A percentile compares a stretch with the other conserved stretches of the same genome.
These are phyloP conservation scores for Bertia moriformis DNA, from an alignment of 2,329 filamentous ascomycete species.

Conservation along the genomic window DNA sequence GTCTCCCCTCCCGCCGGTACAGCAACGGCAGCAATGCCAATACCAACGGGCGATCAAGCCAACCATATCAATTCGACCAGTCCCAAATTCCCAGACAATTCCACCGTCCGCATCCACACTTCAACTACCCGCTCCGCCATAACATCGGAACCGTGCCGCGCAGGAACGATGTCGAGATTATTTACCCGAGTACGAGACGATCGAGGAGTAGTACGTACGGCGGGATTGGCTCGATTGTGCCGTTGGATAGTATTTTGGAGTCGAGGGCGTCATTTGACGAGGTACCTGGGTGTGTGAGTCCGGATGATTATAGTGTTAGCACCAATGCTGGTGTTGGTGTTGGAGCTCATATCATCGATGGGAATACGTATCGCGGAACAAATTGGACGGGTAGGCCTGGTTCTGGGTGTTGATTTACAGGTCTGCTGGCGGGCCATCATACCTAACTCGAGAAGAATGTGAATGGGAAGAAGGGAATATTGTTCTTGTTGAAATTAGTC, in stretches of 20 bases:
- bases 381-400: background rate
- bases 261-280: constrained; percentile 2
- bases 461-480: too few species aligned
- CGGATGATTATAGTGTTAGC: background rate
- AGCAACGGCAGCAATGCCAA: background rate
- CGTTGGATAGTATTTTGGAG: constrained; percentile 15
- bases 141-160: constrained; percentile 9
- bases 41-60: too few species aligned
- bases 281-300: background rate
- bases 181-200: constrained; percentile 17
- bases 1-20: background rate
- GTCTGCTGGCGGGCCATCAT: constrained; percentile 1
- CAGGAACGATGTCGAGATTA: constrained; percentile 14
- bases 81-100: background rate
- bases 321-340: background rate
- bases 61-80: background rate
- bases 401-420: background rate
- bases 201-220: constrained; percentile 16
- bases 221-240: constrained; percentile 5
- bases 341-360: background rate
- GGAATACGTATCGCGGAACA: background rate
- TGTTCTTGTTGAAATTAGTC: too few species aligned
- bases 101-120: background rate
- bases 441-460: too few species aligned
- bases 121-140: constrained; percentile 8